phyloP scores from a whole-genome alignment of 1,284 basidiomycete species.

The Sanghuangporus sanghuang region DNA sequence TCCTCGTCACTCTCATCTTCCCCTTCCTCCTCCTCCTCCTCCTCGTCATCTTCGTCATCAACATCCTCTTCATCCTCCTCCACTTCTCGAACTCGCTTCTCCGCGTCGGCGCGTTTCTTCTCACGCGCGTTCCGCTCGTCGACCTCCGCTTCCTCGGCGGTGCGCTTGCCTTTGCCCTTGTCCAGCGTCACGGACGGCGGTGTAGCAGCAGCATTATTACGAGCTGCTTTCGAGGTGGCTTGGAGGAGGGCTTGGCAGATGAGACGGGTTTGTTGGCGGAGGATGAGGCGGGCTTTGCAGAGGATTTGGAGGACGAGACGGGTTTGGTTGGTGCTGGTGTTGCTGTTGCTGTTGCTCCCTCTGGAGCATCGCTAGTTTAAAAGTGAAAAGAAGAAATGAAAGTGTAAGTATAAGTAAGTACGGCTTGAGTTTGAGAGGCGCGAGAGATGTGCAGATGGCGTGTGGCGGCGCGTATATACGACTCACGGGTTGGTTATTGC shows the following conservation, averaged over 20 bases:
- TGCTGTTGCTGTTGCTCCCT: not conserved
- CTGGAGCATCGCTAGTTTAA: not conserved
- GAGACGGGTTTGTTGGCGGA: not conserved
- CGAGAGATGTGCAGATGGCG: not conserved
- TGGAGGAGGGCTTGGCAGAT: not conserved
- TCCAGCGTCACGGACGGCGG: conserved; percentile 1
- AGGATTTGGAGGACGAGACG: not conserved
- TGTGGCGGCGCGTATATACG: not conserved
- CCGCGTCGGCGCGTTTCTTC: conserved; percentile 1
- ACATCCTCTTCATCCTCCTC: conserved; percentile 14
- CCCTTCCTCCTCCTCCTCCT: conserved; percentile 9
- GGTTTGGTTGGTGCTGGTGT: not conserved
- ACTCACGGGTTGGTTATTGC: not conserved
- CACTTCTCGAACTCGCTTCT: conserved; percentile 5
- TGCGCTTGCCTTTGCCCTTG: conserved; percentile 19
- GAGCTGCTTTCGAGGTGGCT: not conserved
- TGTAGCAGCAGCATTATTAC: not conserved
- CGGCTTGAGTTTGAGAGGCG: not conserved
- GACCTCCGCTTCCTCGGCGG: conserved; percentile 14
- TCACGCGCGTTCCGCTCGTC: conserved; percentile 6
- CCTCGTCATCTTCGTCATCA: conserved; percentile 13
- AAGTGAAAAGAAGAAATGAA: not conserved
- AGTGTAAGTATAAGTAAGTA: not conserved
- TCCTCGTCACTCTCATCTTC: conserved; percentile 15
- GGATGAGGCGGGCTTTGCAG: not conserved